Evolutionary conservation across 768 basidiomycete genomes (phyloP).

Genomic region (Naganishia onofrii): DNA sequence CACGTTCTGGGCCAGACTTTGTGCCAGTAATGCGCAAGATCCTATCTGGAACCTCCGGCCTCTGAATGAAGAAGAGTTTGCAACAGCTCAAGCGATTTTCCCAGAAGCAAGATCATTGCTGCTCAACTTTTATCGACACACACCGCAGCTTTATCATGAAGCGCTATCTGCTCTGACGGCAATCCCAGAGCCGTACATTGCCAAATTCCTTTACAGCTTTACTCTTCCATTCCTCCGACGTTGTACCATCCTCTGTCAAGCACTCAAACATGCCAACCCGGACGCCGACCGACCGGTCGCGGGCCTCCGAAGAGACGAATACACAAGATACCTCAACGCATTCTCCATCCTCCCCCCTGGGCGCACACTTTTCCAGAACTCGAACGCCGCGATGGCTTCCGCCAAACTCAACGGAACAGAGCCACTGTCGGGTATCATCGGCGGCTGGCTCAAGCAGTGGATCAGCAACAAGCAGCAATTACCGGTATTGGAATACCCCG

Average conservation of each 20-base stretch:
- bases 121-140: constrained; percentile 80
- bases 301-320: constrained; percentile 63
- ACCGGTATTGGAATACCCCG: constrained; percentile 74
- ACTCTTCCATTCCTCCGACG: constrained; percentile 88
- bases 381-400: neutral
- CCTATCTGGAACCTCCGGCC: constrained; percentile 31
- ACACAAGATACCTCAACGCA: constrained; percentile 68
- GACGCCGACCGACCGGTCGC: constrained; percentile 24
- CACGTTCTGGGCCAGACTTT: constrained; percentile 40
- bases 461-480: constrained; percentile 59
- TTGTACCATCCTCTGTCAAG: constrained; percentile 76
- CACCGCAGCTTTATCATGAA: constrained; percentile 79
- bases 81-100: constrained; percentile 70
- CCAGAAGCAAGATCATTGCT: constrained; percentile 57
- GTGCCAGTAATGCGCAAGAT: constrained; percentile 17
- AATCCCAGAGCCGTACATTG: constrained; percentile 77
- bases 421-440: constrained; percentile 56
- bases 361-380: constrained; percentile 51
- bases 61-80: constrained; percentile 55
- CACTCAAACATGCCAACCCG: constrained; percentile 55
- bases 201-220: constrained; percentile 80
- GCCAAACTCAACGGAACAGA: constrained; percentile 31
- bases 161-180: constrained; percentile 74
- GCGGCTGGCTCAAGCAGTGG: constrained; percentile 87
- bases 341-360: constrained; percentile 77